Evolutionary conservation across 352 stramenopile species (phyloP), one percentile per base, ranked within the genome.

Genomic region (Saprolegnia diclina): DNA sequence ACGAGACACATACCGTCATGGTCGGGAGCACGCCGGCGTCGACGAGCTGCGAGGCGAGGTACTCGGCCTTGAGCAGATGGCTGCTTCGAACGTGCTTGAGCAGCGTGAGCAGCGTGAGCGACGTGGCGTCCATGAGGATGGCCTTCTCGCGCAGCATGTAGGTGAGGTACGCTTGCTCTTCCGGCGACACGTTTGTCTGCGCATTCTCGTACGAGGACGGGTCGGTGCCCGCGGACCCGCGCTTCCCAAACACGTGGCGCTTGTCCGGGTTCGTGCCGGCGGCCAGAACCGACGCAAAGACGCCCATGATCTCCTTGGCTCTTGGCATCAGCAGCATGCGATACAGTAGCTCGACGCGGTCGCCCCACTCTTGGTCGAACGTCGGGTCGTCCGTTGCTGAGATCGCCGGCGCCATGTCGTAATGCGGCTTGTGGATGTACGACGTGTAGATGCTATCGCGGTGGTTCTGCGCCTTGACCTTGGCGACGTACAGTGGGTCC

Each of bases 121-220:
- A 84, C 32, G 80, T 81, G 21, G 90, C 79, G 67, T 93, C 85
- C 18, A 93, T 73, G 45, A 93, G 79, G 52, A 93, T 83, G 21
- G 77, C 67, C 56, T 93, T 93, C 64, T 93, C 85, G 32, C 85
- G 83, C 61, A 91, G 73, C 64, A 93, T 90, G 82, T 83, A 93
- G 52, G 83, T 88, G 82, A 83, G 91, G 64, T 90, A 93, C 50
- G 79, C 67, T 63, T 83, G 79, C 64, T 93, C 85, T 24, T 80
- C 29, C 18, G 65, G 50, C 11, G n/a, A 46, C 9, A 56, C 56
- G 35, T 24, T 64, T 6, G 13, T 13, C 40, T 14, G n/a, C 19
- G 37, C 6, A 44, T 46, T 38, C 29, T 46, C 40, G 5, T 13
- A 56, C 22, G 21, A 22, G 22, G 55, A 14, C 16, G n/a, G 11